Evolutionary conservation across 164 flowering plant genomes (phyloP).

Genomic region (Berberis vulgaris): DNA sequence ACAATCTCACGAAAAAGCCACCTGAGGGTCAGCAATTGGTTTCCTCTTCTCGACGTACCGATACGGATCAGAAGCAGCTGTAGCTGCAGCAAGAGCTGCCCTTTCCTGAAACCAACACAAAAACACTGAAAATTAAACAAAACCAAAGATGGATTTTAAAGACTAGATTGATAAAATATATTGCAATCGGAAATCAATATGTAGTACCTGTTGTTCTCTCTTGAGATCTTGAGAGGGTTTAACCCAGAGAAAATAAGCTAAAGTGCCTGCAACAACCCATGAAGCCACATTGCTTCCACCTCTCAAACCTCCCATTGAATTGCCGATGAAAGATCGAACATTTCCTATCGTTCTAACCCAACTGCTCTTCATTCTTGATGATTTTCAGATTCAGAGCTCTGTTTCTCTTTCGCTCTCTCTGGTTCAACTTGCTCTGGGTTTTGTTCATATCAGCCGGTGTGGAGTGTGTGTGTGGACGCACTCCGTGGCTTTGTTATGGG

Average conservation of each 20-base stretch:
- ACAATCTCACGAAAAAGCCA: slow-evolving; percentile 5
- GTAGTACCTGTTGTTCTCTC: slow-evolving; percentile 52
- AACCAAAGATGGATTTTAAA: neutral
- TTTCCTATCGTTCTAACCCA: slow-evolving; percentile 64
- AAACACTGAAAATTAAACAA: neutral
- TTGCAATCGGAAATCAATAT: too few species aligned
- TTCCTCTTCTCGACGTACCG: slow-evolving; percentile 63
- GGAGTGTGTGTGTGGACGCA: too few species aligned
- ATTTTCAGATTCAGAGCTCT: too few species aligned
- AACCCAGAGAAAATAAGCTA: slow-evolving; percentile 86
- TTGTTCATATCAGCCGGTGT: too few species aligned
- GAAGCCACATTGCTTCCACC: slow-evolving; percentile 80
- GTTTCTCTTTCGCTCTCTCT: too few species aligned
- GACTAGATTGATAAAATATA: neutral
- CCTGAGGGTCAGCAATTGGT: slow-evolving; percentile 87
- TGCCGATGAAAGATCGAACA: slow-evolving; percentile 62
- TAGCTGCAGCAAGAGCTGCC: slow-evolving; percentile 38
- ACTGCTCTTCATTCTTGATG: slow-evolving; percentile 4
- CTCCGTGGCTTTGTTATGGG: too few species aligned
- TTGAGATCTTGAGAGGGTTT: slow-evolving; percentile 83
- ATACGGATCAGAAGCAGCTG: slow-evolving; percentile 43
- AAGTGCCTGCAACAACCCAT: slow-evolving; percentile 87
- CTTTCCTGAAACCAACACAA: slow-evolving; percentile 35
- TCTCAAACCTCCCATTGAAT: slow-evolving; percentile 72
- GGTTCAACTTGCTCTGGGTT: too few species aligned